A percentile compares a stretch with the other conserved stretches of the same genome.
phyloP scores from a whole-genome alignment of 2,329 filamentous ascomycete genomes.

The Sporothrix inflata region DNA sequence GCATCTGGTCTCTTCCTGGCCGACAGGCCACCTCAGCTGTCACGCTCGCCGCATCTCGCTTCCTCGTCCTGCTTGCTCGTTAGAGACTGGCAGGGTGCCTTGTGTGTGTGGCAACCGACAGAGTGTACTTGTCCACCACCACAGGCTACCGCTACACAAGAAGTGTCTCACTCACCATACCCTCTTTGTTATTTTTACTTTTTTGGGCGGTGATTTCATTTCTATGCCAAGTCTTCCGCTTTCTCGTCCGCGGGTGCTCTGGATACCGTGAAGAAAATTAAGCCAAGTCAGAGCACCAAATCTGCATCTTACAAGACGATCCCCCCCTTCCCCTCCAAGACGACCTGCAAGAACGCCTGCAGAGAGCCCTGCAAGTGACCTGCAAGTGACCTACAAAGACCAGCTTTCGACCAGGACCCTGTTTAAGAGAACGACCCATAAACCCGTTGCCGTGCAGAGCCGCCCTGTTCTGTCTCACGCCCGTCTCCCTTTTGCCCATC shows the following conservation, averaged over 20 bases:
- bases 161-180: conserved; percentile 24
- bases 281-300: background rate
- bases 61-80: conserved; percentile 27
- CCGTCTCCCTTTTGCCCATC: background rate
- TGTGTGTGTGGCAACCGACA: conserved; percentile 30
- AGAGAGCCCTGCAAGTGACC: conserved; percentile 7
- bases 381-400: background rate
- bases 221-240: background rate
- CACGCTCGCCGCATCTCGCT: conserved; percentile 29
- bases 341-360: conserved; percentile 11
- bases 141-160: conserved; percentile 28
- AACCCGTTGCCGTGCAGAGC: conserved; percentile 9
- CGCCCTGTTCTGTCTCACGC: conserved; percentile 1
- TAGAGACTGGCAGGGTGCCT: conserved; percentile 27
- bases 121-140: conserved; percentile 25
- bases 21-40: conserved; percentile 26
- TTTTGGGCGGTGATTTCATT: conserved; percentile 9
- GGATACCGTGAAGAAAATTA: background rate
- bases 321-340: too few species aligned
- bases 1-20: background rate
- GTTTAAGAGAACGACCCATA: background rate
- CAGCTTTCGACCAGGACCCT: background rate
- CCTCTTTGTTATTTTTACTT: conserved; percentile 17
- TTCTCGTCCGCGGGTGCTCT: conserved; percentile 1
- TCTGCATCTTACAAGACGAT: background rate